phyloP scores from a whole-genome alignment of 2,329 filamentous ascomycete genomes.

The Microsporum audouinii region DNA sequence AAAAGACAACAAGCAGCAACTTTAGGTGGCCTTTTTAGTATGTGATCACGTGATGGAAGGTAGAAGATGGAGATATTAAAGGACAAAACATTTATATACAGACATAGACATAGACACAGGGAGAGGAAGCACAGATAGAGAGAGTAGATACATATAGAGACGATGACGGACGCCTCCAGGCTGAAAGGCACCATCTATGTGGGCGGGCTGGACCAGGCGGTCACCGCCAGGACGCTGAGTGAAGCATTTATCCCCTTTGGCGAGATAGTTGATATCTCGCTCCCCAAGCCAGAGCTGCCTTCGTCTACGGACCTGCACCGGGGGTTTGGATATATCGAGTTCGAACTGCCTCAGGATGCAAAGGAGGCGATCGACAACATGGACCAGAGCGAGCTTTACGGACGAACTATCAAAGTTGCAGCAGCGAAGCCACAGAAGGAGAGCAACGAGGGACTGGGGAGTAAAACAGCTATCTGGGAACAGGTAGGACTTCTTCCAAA shows the following conservation, averaged over 20 bases:
- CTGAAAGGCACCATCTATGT: constrained; percentile 90
- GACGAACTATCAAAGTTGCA: constrained; percentile 81
- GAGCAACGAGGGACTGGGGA: constrained; percentile 73
- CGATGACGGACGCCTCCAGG: constrained; percentile 69
- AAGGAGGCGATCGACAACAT: constrained; percentile 97
- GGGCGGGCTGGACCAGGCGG: constrained; percentile 70
- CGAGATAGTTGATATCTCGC: constrained; percentile 79
- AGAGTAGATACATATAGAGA: neutral
- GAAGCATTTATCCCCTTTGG: constrained; percentile 95
- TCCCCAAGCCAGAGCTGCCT: constrained; percentile 77
- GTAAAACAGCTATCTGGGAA: constrained; percentile 92
- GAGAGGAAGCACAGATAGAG: neutral
- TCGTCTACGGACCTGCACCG: constrained; percentile 70
- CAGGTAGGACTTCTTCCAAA: constrained; percentile 53
- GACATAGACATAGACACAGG: neutral
- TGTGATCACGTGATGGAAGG: neutral
- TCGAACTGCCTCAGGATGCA: constrained; percentile 72
- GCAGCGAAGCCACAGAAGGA: constrained; percentile 87
- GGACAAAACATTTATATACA: neutral
- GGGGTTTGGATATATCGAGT: constrained; percentile 95
- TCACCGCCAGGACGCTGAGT: constrained; percentile 63
- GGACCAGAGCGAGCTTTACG: constrained; percentile 93
- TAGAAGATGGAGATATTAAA: neutral
- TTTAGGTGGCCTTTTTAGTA: constrained; percentile 10
- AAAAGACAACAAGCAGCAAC: constrained; percentile 7